Evolutionary conservation across 1,284 basidiomycete species (phyloP), one percentile per base, ranked within the genome.

Genomic region (Heterobasidion annosum): DNA sequence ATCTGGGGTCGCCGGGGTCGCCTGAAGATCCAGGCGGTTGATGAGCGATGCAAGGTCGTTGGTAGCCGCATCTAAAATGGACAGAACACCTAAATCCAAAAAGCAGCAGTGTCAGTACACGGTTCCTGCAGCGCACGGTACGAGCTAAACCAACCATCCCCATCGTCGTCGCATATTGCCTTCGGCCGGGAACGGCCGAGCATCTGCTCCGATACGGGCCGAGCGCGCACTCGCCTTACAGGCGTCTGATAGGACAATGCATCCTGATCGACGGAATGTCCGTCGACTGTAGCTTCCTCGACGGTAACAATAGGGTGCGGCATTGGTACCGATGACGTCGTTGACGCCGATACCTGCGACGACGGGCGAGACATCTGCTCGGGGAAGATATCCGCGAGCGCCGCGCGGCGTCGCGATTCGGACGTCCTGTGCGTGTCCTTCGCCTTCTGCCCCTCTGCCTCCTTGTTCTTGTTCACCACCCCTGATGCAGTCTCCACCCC

Each of bases 31-130:
- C 25, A 91, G 73, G 18, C 78, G 76, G 59, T 83, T 86, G 66
- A 91, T 87, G 12, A 91, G 71, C 50, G 79, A 78, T 0, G 85
- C 88, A 1, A 91, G 73, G 47, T 91, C 88, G 53, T 88, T 81
- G 0, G 88, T 90, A 0, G 83, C 88, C 0, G 83, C 85, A 56
- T 85, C 84, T 18, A 91, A 67, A 18, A 88, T 76, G 0, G 81
- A 85, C 1, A 90, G 64, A n/a, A 79, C 78, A 55, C 76, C 87
- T 82, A 40, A 8, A 33, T n/a, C 54, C 56, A n/a, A 34, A 53
- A 32, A 25, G 25, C 25, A 25, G 25, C 25, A n/a, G 61, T 42
- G 59, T 53, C 47, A 25, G 25, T 25, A 25, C 25, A 25, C 25
- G 25, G 25, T 25, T 25, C 25, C 25, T 25, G 3, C 3, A 54